These are phyloP conservation scores for Penicillium sp. DNA, from an alignment of 2,329 filamentous ascomycete species.

Conservation along the genomic window DNA sequence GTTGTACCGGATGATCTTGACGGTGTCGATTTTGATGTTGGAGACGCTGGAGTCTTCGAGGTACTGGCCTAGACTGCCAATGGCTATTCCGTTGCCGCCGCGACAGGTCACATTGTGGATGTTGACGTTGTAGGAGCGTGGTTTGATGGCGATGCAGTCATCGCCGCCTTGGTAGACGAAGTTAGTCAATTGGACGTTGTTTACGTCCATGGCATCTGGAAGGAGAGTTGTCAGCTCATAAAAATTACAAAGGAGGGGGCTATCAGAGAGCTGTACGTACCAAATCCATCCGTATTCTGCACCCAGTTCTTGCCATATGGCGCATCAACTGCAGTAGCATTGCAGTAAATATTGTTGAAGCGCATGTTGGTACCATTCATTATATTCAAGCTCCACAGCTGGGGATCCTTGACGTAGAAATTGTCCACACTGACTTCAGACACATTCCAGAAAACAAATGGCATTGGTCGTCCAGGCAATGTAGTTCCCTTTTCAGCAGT, in stretches of 20 bases:
- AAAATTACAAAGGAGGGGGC: neutral
- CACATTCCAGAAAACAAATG: conserved; percentile 65
- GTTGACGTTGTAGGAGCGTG: conserved; percentile 65
- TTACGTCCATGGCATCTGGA: conserved; percentile 60
- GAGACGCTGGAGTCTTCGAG: conserved; percentile 59
- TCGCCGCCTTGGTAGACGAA: conserved; percentile 64
- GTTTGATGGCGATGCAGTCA: conserved; percentile 67
- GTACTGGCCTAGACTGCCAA: conserved; percentile 62
- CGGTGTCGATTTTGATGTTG: conserved; percentile 57
- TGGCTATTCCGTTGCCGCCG: conserved; percentile 60
- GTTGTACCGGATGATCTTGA: conserved; percentile 53
- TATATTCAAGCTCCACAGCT: conserved; percentile 62
- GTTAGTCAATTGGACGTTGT: conserved; percentile 57
- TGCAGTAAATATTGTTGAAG: conserved; percentile 59
- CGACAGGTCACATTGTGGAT: conserved; percentile 61
- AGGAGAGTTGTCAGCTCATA: neutral
- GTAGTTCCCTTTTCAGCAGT: conserved; percentile 55
- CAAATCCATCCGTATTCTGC: conserved; percentile 64
- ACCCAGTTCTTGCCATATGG: conserved; percentile 62
- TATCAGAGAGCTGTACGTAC: conserved; percentile 24
- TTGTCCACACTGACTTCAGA: conserved; percentile 60
- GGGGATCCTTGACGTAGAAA: conserved; percentile 59
- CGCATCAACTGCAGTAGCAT: conserved; percentile 58
- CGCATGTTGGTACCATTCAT: conserved; percentile 63
- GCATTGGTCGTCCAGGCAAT: conserved; percentile 61